Conservation (phyloP, 495 filamentous ascomycete species). For the Trichoderma reesei region DNA sequence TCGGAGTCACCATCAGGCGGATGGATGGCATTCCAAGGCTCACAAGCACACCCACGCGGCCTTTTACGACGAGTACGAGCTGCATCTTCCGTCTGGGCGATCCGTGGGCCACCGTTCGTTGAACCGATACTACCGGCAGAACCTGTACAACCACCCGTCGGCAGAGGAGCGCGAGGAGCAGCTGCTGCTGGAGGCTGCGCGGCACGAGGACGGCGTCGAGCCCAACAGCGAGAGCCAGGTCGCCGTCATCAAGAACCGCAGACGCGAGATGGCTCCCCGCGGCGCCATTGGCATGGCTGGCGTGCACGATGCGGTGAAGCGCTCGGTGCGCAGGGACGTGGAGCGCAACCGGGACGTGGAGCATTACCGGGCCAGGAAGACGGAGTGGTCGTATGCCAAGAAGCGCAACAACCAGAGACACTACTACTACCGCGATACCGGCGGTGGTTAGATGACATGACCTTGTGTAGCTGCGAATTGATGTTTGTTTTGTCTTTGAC, state of each 20-base stretch:
- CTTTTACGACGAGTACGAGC: conserved; percentile 83
- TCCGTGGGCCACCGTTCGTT: conserved; percentile 86
- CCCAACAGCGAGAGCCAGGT: conserved; percentile 6
- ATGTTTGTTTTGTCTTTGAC: background rate
- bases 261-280: background rate
- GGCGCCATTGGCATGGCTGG: conserved; percentile 11
- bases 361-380: background rate
- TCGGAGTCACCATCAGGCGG: conserved; percentile 54
- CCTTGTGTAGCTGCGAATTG: background rate
- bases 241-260: conserved; percentile 8
- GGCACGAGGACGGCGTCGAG: conserved; percentile 7
- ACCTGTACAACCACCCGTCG: conserved; percentile 72
- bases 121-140: conserved; percentile 82
- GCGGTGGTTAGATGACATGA: conserved; percentile 5
- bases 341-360: background rate
- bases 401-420: conserved; percentile 10
- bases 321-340: background rate
- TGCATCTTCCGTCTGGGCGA: conserved; percentile 84
- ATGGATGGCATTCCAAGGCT: conserved; percentile 67
- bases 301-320: conserved; percentile 2
- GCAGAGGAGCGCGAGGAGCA: conserved; percentile 54
- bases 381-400: conserved; percentile 3
- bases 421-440: conserved; percentile 9
- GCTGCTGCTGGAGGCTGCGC: conserved; percentile 40
- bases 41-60: conserved; percentile 55